Conservation (phyloP, 495 filamentous ascomycete species). For the Hypoxylon trugodes region DNA sequence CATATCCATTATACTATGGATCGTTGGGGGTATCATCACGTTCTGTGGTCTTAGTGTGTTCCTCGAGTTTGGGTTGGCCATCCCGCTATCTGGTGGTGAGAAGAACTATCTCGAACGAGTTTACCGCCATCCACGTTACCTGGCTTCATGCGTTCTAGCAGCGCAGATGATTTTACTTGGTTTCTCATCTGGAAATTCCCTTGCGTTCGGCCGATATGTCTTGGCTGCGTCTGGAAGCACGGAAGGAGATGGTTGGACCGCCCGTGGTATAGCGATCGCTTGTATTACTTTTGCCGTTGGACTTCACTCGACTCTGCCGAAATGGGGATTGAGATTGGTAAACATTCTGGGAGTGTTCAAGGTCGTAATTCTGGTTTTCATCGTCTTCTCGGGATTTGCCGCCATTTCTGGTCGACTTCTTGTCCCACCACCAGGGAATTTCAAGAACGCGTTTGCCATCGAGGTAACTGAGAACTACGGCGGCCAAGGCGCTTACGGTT, state of each 20-base stretch:
- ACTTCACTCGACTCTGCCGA: slow-evolving; percentile 67
- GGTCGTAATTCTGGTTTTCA: slow-evolving; percentile 70
- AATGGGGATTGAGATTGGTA: slow-evolving; percentile 73
- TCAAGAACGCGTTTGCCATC: slow-evolving; percentile 68
- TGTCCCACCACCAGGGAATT: slow-evolving; percentile 69
- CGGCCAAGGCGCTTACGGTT: slow-evolving; percentile 66
- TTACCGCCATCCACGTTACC: slow-evolving; percentile 68
- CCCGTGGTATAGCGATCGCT: slow-evolving; percentile 71
- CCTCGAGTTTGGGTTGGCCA: slow-evolving; percentile 60
- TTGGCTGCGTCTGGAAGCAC: slow-evolving; percentile 67
- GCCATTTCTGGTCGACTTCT: slow-evolving; percentile 65
- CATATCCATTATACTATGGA: slow-evolving; percentile 49
- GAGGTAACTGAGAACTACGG: slow-evolving; percentile 51
- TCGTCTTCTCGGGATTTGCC: slow-evolving; percentile 71
- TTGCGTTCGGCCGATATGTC: slow-evolving; percentile 76
- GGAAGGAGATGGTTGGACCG: slow-evolving; percentile 70
- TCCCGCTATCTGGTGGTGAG: slow-evolving; percentile 65
- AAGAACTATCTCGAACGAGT: slow-evolving; percentile 76
- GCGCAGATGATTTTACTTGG: slow-evolving; percentile 66
- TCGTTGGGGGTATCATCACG: slow-evolving; percentile 50
- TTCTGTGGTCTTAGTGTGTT: slow-evolving; percentile 57
- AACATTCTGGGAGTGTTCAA: slow-evolving; percentile 75
- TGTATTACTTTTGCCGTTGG: slow-evolving; percentile 70
- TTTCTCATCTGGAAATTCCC: slow-evolving; percentile 66
- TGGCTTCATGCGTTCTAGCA: slow-evolving; percentile 70